Evolutionary conservation across 2,329 filamentous ascomycete species (phyloP).

Genomic region (Proliferodiscus dingleyae): DNA sequence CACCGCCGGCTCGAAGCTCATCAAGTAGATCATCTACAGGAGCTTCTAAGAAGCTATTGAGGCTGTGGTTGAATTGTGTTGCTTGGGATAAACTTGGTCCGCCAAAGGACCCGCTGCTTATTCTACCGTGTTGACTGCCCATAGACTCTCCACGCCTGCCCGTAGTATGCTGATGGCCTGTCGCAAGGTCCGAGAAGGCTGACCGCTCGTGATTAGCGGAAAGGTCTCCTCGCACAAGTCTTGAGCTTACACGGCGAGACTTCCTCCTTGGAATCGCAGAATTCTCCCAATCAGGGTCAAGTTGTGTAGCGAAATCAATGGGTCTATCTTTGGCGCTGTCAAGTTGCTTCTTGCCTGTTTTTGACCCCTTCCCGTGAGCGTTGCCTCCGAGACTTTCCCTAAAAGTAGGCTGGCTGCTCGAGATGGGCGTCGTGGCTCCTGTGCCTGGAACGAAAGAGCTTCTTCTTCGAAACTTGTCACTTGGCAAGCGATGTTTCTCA

Average conservation of each 20-base stretch:
- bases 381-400: slow-evolving; percentile 69
- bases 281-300: slow-evolving; percentile 63
- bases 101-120: slow-evolving; percentile 46
- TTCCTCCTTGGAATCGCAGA: slow-evolving; percentile 51
- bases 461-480: slow-evolving; percentile 42
- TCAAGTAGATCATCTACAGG: slow-evolving; percentile 67
- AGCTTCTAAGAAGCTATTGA: slow-evolving; percentile 61
- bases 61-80: slow-evolving; percentile 36
- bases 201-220: slow-evolving; percentile 78
- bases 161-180: slow-evolving; percentile 36
- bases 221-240: slow-evolving; percentile 81
- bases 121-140: slow-evolving; percentile 59
- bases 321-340: slow-evolving; percentile 28
- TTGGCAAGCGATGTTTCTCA: slow-evolving; percentile 22
- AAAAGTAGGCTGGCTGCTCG: slow-evolving; percentile 52
- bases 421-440: slow-evolving; percentile 69
- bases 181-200: slow-evolving; percentile 68
- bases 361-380: slow-evolving; percentile 9
- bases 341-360: slow-evolving; percentile 20
- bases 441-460: slow-evolving; percentile 64
- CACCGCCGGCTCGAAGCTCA: slow-evolving; percentile 55
- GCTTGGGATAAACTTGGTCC: slow-evolving; percentile 21
- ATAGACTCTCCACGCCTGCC: slow-evolving; percentile 60
- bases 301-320: slow-evolving; percentile 60
- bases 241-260: slow-evolving; percentile 80